Percentiles rank a stretch among this genome's conserved stretches.
phyloP scores from a whole-genome alignment of 495 filamentous ascomycete genomes.

The Baudoinia panamericana region DNA sequence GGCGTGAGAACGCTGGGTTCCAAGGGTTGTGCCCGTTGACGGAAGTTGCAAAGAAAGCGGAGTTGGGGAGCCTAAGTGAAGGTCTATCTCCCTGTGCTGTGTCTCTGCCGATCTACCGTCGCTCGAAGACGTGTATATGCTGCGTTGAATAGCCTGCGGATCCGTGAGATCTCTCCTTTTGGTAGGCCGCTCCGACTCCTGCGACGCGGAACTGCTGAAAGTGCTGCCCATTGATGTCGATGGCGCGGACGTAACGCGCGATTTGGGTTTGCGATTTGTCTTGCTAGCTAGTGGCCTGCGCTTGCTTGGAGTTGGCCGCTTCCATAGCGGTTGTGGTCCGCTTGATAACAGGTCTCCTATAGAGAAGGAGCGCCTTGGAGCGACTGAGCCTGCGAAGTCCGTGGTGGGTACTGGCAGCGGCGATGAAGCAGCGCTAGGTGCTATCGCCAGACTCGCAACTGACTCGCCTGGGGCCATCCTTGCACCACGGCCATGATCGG shows the following conservation, averaged over 20 bases:
- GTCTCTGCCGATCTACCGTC: neutral
- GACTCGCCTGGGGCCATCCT: neutral
- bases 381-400: neutral
- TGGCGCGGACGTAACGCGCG: slow-evolving; percentile 23
- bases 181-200: slow-evolving; percentile 19
- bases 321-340: slow-evolving; percentile 22
- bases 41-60: slow-evolving; percentile 7
- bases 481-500: slow-evolving; percentile 24
- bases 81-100: slow-evolving; percentile 5
- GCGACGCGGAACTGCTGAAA: slow-evolving; percentile 18
- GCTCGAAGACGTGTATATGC: slow-evolving; percentile 20
- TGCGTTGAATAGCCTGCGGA: slow-evolving; percentile 19
- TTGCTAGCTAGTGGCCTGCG: slow-evolving; percentile 17
- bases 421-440: slow-evolving; percentile 9
- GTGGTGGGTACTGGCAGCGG: slow-evolving; percentile 2
- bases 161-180: slow-evolving; percentile 29
- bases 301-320: slow-evolving; percentile 19
- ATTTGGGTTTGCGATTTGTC: slow-evolving; percentile 16
- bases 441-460: neutral
- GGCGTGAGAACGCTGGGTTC: neutral
- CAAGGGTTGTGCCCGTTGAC: neutral
- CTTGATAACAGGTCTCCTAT: slow-evolving; percentile 27
- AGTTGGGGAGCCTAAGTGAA: slow-evolving; percentile 2
- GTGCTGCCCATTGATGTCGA: slow-evolving; percentile 21
- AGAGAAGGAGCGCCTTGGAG: slow-evolving; percentile 29